phyloP scores from a whole-genome alignment of 1,284 basidiomycete species.

The Bjerkandera adusta region DNA sequence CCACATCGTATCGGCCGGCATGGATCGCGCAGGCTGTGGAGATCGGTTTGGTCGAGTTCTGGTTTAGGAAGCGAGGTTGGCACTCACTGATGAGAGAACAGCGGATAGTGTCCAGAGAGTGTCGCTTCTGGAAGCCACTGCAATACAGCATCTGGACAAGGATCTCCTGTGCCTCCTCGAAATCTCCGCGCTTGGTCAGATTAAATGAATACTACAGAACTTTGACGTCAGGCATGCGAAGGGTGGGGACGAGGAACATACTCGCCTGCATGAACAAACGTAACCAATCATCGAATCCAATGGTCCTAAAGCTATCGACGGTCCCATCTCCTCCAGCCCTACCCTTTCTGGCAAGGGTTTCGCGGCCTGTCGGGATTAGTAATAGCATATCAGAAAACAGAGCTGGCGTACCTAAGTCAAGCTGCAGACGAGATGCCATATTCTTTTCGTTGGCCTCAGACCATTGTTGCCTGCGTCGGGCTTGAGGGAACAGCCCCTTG shows the following conservation, averaged over 20 bases:
- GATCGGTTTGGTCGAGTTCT: constrained; percentile 7
- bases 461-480: constrained; percentile 36
- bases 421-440: constrained; percentile 73
- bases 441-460: constrained; percentile 68
- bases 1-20: constrained; percentile 50
- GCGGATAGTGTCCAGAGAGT: constrained; percentile 69
- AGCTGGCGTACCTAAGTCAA: constrained; percentile 60
- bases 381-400: not conserved
- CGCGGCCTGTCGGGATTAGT: constrained; percentile 23
- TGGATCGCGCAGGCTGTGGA: constrained; percentile 67
- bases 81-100: constrained; percentile 69
- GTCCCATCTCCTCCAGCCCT: constrained; percentile 32
- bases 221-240: not conserved
- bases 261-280: constrained; percentile 80
- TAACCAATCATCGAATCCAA: constrained; percentile 88
- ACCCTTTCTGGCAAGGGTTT: constrained; percentile 32
- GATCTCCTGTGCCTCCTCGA: constrained; percentile 75
- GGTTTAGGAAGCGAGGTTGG: not conserved
- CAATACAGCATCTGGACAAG: constrained; percentile 78
- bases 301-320: constrained; percentile 72
- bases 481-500: constrained; percentile 64
- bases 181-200: constrained; percentile 64
- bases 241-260: not conserved
- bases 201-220: constrained; percentile 79
- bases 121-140: constrained; percentile 68